phyloP scores from a whole-genome alignment of 106 monocot genomes.

The Agapanthus africanus region DNA sequence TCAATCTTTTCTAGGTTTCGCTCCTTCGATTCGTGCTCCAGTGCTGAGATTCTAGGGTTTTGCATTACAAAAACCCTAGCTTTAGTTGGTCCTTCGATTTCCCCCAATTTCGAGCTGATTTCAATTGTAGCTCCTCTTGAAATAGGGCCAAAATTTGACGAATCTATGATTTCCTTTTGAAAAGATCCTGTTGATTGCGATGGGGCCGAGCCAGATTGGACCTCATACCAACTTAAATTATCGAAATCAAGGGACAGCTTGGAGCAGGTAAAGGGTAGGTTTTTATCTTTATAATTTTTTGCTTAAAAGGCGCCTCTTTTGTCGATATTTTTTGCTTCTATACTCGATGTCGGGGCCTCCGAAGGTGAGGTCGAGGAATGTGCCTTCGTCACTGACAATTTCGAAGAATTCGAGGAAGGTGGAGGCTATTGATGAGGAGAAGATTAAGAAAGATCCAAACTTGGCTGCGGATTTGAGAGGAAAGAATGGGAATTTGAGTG shows the following conservation, averaged over 20 bases:
- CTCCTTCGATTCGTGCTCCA: background rate
- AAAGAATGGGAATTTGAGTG: background rate
- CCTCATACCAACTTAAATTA: constrained; percentile 4
- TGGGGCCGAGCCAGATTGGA: background rate
- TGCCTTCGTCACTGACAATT: constrained; percentile 1
- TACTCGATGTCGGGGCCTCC: constrained; percentile 14
- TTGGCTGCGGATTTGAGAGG: background rate
- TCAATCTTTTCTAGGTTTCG: background rate
- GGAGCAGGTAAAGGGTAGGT: constrained; percentile 10
- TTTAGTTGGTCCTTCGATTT: background rate
- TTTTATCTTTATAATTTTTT: background rate
- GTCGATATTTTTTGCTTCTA: background rate
- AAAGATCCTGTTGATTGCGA: background rate
- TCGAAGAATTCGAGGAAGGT: constrained; percentile 2
- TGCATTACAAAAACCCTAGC: background rate
- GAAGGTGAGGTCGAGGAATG: constrained; percentile 12
- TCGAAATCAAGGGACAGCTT: constrained; percentile 3
- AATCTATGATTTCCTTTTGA: background rate
- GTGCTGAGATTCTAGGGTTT: background rate
- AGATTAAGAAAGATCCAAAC: background rate
- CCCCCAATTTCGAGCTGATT: background rate
- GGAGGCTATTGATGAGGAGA: constrained; percentile 6
- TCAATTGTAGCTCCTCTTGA: background rate
- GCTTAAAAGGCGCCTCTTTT: background rate
- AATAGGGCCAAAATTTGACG: background rate